A percentile compares a stretch with the other conserved stretches of the same genome.
Evolutionary conservation across 2,329 filamentous ascomycete genomes (phyloP).

Genomic region (Aspergillus nomiae): DNA sequence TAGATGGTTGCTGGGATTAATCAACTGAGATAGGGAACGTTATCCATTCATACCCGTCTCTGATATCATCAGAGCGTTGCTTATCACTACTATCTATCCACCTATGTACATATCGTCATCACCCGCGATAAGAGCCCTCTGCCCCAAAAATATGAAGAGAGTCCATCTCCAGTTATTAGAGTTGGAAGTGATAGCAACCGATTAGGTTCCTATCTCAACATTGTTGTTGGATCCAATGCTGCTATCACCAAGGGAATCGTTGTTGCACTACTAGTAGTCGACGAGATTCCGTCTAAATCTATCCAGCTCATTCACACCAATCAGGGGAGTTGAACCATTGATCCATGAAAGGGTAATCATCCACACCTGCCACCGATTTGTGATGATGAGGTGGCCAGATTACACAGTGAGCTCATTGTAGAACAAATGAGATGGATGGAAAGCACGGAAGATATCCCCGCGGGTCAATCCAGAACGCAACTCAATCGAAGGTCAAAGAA

Average conservation of each 20-base stretch:
- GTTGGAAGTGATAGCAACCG: not conserved
- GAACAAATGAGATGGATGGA: not conserved
- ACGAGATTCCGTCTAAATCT: not conserved
- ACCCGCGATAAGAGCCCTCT: not conserved
- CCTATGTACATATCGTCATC: not conserved
- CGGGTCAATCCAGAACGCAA: not conserved
- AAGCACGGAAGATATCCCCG: not conserved
- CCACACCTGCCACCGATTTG: not conserved
- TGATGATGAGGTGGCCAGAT: constrained; percentile 1
- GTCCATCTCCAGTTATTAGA: not conserved
- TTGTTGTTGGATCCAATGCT: not conserved
- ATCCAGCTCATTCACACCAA: not conserved
- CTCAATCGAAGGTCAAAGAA: not conserved
- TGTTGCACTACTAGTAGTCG: not conserved
- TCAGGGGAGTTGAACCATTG: not conserved
- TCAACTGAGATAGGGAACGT: not conserved
- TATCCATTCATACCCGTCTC: not conserved
- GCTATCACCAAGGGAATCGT: not conserved
- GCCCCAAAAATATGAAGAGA: not conserved
- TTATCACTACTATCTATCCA: not conserved
- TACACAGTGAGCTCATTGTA: not conserved
- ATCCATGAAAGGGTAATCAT: not conserved
- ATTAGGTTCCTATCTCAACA: not conserved
- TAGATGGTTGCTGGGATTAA: not conserved
- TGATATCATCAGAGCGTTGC: not conserved